phyloP scores from a whole-genome alignment of 2,329 filamentous ascomycete species.

The Zasmidium angulare region DNA sequence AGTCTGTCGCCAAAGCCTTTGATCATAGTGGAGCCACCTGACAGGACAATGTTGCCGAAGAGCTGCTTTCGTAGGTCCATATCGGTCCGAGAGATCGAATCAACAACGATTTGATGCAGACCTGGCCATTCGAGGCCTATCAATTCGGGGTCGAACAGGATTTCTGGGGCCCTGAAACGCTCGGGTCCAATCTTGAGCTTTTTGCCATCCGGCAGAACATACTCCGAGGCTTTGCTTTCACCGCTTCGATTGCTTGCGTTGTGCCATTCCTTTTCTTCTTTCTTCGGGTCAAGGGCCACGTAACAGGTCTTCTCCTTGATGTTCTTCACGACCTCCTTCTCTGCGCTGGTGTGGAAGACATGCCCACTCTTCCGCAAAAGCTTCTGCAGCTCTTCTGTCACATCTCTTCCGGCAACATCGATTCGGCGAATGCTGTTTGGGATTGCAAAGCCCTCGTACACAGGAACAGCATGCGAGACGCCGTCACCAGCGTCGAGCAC shows the following conservation, averaged over 20 bases:
- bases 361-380: constrained; percentile 88
- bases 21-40: constrained; percentile 91
- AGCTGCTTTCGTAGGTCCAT: constrained; percentile 91
- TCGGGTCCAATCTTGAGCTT: constrained; percentile 93
- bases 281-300: constrained; percentile 83
- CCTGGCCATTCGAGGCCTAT: constrained; percentile 96
- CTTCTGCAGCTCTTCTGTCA: constrained; percentile 92
- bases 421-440: constrained; percentile 93
- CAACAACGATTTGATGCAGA: constrained; percentile 96
- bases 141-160: constrained; percentile 95
- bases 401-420: constrained; percentile 92
- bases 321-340: constrained; percentile 96
- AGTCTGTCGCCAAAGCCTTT: constrained; percentile 95
- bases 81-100: constrained; percentile 91
- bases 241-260: constrained; percentile 61
- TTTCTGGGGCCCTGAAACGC: constrained; percentile 92
- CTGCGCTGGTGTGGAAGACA: constrained; percentile 94
- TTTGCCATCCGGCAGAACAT: constrained; percentile 86
- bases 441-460: constrained; percentile 97
- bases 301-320: constrained; percentile 97
- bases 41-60: constrained; percentile 96
- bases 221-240: constrained; percentile 76
- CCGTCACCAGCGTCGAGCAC: constrained; percentile 95
- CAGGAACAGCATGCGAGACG: constrained; percentile 93
- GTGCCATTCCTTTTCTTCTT: constrained; percentile 95